phyloP scores from a whole-genome alignment of 176 grass and related monocot genomes.

The bread wheat (Triticum aestivum) region DNA sequence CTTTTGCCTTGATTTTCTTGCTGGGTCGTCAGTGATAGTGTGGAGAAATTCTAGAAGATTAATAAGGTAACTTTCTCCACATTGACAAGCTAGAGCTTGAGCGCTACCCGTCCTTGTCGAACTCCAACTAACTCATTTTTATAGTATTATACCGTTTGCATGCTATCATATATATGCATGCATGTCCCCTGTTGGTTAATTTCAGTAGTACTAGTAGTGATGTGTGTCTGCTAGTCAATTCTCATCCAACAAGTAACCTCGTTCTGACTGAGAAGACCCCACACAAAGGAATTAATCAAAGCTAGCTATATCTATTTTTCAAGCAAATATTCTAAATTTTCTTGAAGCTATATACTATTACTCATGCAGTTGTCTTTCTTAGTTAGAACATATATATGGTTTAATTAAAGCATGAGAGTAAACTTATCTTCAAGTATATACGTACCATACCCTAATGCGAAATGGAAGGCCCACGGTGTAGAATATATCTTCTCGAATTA shows the following conservation, averaged over 20 bases:
- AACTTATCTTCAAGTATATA: neutral
- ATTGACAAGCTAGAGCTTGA: constrained; percentile 28
- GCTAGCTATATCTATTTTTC: no score
- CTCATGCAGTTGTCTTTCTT: no score
- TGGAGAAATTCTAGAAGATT: constrained; percentile 16
- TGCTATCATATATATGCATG: constrained; percentile 29
- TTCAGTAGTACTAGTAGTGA: neutral
- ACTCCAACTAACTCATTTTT: constrained; percentile 53
- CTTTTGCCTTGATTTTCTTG: neutral
- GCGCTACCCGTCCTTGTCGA: constrained; percentile 36
- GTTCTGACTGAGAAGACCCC: constrained; percentile 20
- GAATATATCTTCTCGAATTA: neutral
- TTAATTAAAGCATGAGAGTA: no score
- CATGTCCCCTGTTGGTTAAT: constrained; percentile 3
- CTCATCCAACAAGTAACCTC: constrained; percentile 49
- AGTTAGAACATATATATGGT: no score
- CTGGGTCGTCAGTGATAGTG: neutral
- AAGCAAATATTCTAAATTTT: no score
- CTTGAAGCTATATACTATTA: no score
- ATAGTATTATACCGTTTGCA: constrained; percentile 58
- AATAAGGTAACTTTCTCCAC: constrained; percentile 24
- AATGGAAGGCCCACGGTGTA: neutral
- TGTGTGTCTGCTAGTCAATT: constrained; percentile 36
- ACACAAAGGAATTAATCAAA: no score
- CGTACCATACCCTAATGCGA: neutral